Evolutionary conservation across 306 rosid species (phyloP).

Genomic region (Vigna angularis): DNA sequence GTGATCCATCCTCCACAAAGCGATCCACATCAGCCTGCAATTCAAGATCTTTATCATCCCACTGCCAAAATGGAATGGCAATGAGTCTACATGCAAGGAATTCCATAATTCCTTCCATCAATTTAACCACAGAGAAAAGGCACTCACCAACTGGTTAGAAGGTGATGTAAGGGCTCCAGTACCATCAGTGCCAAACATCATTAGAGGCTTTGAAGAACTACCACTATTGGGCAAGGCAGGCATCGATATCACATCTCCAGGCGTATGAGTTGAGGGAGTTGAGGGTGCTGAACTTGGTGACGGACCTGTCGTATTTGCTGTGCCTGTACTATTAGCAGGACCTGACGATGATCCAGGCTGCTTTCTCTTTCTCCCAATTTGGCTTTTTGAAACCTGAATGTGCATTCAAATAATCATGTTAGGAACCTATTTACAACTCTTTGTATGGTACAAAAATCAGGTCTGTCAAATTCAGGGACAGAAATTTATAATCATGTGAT

Average conservation of each 20-base stretch:
- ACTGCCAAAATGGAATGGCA: slow-evolving; percentile 95
- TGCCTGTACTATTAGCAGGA: slow-evolving; percentile 99
- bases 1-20: slow-evolving; percentile 93
- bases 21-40: slow-evolving; percentile 99
- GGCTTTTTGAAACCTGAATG: slow-evolving; percentile 89
- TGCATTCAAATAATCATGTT: slow-evolving; percentile 50
- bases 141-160: slow-evolving; percentile 94
- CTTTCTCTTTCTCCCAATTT: slow-evolving; percentile 97
- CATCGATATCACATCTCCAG: slow-evolving; percentile 97
- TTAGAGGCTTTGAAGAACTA: slow-evolving; percentile 85
- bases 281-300: slow-evolving; percentile 99
- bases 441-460: neutral
- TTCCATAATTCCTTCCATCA: slow-evolving; percentile 58
- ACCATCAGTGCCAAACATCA: slow-evolving; percentile 87
- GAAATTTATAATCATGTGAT: slow-evolving; percentile 25
- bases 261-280: slow-evolving; percentile 97
- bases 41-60: slow-evolving; percentile 99
- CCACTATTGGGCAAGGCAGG: slow-evolving; percentile 91
- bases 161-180: slow-evolving; percentile 89
- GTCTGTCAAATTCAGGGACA: slow-evolving; percentile 11
- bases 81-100: slow-evolving; percentile 81
- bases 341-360: slow-evolving; percentile 98
- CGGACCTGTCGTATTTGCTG: slow-evolving; percentile 95
- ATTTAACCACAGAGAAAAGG: slow-evolving; percentile 38
- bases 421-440: slow-evolving; percentile 48